Evolutionary conservation across 2,329 filamentous ascomycete genomes (phyloP).

Genomic region (Diaporthe eres): DNA sequence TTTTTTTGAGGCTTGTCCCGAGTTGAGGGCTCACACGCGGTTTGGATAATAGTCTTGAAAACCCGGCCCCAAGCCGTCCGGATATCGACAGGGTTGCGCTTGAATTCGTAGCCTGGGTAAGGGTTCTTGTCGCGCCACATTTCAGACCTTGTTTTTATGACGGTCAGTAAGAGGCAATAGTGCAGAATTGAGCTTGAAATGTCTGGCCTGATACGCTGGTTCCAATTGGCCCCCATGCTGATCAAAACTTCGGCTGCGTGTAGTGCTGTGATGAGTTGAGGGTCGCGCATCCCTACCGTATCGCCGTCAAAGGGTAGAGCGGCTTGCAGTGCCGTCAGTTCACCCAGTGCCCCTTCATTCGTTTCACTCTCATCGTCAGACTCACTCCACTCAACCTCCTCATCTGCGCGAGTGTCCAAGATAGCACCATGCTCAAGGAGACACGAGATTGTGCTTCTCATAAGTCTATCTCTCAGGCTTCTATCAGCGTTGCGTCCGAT

Average conservation of each 20-base stretch:
- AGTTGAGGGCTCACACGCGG: neutral
- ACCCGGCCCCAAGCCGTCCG: neutral
- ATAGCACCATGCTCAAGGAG: neutral
- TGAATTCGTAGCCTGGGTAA: too few relatives aligned
- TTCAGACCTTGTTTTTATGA: too few relatives aligned
- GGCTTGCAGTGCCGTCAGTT: neutral
- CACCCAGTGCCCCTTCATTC: too few relatives aligned
- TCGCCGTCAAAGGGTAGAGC: neutral
- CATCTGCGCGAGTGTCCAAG: neutral
- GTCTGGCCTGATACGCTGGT: too few relatives aligned
- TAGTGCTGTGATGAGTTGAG: neutral
- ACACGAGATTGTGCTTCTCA: neutral
- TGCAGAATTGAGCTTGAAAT: too few relatives aligned
- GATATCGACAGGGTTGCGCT: too few relatives aligned
- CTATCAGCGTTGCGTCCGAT: rapidly evolving
- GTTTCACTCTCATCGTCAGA: too few relatives aligned
- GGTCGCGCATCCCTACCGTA: too few relatives aligned
- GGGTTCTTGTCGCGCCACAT: too few relatives aligned
- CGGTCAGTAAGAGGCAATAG: too few relatives aligned
- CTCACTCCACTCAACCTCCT: too few relatives aligned
- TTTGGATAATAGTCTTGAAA: neutral
- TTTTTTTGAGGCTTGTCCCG: neutral
- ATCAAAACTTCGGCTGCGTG: neutral
- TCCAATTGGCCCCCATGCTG: neutral
- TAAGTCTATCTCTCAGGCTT: neutral